Evolutionary conservation across 1,139 yeast genomes (phyloP), one percentile per base, ranked within the genome.

Genomic region (Yamadazyma oceani): DNA sequence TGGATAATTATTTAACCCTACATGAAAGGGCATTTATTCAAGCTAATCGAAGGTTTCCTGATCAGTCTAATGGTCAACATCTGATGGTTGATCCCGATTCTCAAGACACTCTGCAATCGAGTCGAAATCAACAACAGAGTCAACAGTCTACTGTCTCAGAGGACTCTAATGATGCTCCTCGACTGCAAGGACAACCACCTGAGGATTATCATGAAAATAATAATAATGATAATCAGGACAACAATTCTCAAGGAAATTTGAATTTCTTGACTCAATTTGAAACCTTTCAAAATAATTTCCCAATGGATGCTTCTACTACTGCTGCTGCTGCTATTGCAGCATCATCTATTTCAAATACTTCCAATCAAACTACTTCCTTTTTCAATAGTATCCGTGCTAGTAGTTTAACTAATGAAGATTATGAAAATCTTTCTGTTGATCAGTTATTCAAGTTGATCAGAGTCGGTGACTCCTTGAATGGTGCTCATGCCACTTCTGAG

Each of bases 1-100:
- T 92, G 50, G 97, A 92, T 60, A 90, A 89, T 61, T 89, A 85
- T 58, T 66, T 85, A 37, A 59, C 70, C 6, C 50, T 71, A 13
- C 71, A 72, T 45, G 76, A 69, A 38, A 50, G 66, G 24, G 59
- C 66, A 8, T 66, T 66, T 40, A 49, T 56, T 24, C 67, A 65
- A 38, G 66, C 66, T 6, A 62, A 59, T 44, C 46, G 57, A 22
- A 45, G 52, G 24, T 12, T 30, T 10, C 25, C 34, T 19, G 26
- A 24, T 6, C 32, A 29, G 16, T 19, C 32, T 3, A 29, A 19
- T 19, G 16, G 16, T 6, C 19, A 16, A 26, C n/a, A n/a, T n/a
- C n/a, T n/a, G n/a, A n/a, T n/a, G n/a, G n/a, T n/a, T n/a, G n/a
- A n/a, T n/a, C n/a, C n/a, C n/a, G n/a, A n/a, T n/a, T n/a, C n/a